Evolutionary conservation across 441 rosid species (phyloP), one percentile per base, ranked within the genome.

Genomic region (Arabidopsis lyrata): DNA sequence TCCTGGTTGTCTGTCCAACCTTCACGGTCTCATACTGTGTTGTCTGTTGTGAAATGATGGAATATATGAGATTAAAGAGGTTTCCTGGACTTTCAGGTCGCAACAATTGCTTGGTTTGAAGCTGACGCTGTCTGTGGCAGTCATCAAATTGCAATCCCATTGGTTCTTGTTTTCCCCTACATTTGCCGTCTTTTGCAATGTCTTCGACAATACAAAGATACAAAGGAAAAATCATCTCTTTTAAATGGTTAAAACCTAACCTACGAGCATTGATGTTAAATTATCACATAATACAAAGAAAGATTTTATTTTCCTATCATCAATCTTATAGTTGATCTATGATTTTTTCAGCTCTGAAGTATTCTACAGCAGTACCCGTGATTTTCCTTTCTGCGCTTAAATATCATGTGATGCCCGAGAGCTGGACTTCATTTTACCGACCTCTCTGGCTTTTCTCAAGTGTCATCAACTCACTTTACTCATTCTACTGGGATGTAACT

Each of bases 41-140:
- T 71, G 14, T 59, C 22, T 59, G 42, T 20, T 39, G 42, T 59
- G 32, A 2, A 44, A 45, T 54, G 31, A 34, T 72, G 31, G 7
- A 15, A 42, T 36, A 54, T 18, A 44, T 29, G 14, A 65, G n/a
- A 58, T 54, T 61, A 44, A 70, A 62, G 56, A 62, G 39, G 75
- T 78, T 74, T 56, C 41, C 39, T 68, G 74, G 45, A 63, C 44
- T 49, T 76, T 70, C 78, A 89, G 95, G 92, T 87, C 0, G 95
- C 95, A 54, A 89, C 92, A 68, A 86, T 89, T 72, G 95, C 95
- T 31, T 89, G 92, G 95, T 89, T 87, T 79, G 95, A 89, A 75
- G 92, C 95, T 61, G 92, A 87, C 55, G 89, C 95, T 39, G 85
- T 89, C 63, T 89, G 95, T 36, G 92, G 95, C 60, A 87, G 92